phyloP scores from a whole-genome alignment of 1,139 yeast genomes.

The Yamadazyma epiphylla region DNA sequence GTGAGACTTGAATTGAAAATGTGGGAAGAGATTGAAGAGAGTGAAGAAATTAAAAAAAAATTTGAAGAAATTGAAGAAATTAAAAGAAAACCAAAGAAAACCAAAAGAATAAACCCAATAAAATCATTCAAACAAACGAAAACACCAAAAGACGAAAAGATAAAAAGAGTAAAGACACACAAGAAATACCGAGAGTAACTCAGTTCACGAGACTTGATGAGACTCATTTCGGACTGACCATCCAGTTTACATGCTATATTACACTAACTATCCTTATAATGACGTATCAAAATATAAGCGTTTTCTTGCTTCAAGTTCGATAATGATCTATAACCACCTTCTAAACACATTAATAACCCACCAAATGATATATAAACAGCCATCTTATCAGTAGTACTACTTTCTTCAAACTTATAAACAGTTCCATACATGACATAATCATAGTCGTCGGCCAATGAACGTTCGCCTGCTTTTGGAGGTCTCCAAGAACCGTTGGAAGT shows the following conservation, averaged over 20 bases:
- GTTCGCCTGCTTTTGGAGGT: conserved; percentile 80
- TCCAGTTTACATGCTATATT: neutral
- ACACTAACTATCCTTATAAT: conserved; percentile 42
- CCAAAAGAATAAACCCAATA: no score
- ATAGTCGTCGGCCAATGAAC: conserved; percentile 90
- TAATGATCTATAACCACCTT: conserved; percentile 90
- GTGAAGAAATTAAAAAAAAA: no score
- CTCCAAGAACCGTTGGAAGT: conserved; percentile 82
- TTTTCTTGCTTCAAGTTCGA: conserved; percentile 91
- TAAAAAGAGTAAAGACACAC: no score
- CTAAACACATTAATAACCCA: conserved; percentile 88
- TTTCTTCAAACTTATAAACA: conserved; percentile 94
- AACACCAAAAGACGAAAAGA: no score
- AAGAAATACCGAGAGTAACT: no score
- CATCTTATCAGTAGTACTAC: conserved; percentile 65
- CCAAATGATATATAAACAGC: conserved; percentile 95
- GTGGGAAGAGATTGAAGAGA: no score
- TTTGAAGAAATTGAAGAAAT: no score
- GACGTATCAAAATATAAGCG: conserved; percentile 86
- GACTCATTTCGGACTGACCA: no score
- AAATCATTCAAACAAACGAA: no score
- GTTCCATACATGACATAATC: conserved; percentile 99
- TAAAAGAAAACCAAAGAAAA: no score
- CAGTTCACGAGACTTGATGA: no score
- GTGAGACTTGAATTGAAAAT: no score